Conservation (phyloP, 495 filamentous ascomycete species). For the Tuber microsphaerosporum region DNA sequence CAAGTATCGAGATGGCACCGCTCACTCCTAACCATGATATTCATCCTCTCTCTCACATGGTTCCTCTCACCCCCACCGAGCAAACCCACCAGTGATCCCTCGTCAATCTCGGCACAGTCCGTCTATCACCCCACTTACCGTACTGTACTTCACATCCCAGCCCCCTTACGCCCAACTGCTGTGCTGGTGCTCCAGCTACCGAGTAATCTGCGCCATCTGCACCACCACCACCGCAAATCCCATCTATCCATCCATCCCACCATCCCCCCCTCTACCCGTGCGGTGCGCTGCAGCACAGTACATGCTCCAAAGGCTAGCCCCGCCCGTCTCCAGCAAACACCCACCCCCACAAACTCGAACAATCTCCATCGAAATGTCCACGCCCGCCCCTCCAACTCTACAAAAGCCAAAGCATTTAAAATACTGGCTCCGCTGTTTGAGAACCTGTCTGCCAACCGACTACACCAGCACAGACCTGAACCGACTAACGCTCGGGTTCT, state of each 20-base stretch:
- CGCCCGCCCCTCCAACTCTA: constrained; percentile 47
- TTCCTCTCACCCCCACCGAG: neutral
- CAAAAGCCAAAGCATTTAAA: constrained; percentile 69
- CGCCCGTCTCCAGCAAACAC: neutral
- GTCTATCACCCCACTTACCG: neutral
- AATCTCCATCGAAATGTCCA: constrained; percentile 30
- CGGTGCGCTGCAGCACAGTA: neutral
- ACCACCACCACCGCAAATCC: too few species aligned
- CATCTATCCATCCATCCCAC: neutral
- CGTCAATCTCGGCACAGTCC: neutral
- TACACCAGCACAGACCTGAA: constrained; percentile 84
- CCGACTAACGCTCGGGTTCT: constrained; percentile 81
- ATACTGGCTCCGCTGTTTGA: constrained; percentile 88
- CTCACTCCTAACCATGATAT: neutral
- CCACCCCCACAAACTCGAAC: neutral
- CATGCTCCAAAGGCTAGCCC: constrained; percentile 18
- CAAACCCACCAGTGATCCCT: neutral
- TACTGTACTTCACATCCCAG: neutral
- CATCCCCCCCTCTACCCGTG: neutral
- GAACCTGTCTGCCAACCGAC: constrained; percentile 66
- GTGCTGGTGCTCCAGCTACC: too few species aligned
- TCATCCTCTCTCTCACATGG: neutral
- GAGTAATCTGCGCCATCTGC: too few species aligned
- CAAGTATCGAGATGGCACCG: neutral
- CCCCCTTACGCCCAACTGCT: neutral